These are phyloP conservation scores for Paxillus involutus DNA, from an alignment of 768 basidiomycete species.

Conservation along the genomic window DNA sequence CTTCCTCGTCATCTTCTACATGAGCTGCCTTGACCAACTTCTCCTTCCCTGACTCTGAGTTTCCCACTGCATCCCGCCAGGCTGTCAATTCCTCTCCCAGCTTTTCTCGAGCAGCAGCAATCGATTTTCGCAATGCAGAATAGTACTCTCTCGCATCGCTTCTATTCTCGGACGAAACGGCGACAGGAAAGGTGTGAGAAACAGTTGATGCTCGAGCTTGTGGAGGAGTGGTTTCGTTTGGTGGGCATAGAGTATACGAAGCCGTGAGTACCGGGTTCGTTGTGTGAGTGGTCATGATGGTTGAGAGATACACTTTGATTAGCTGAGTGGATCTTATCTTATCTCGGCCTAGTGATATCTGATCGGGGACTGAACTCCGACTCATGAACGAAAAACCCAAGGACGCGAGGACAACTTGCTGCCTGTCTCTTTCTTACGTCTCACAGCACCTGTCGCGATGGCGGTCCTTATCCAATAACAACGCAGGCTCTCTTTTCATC, in stretches of 20 bases:
- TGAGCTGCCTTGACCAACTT: conserved; percentile 39
- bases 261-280: conserved; percentile 10
- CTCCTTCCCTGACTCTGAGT: conserved; percentile 62
- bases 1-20: conserved; percentile 49
- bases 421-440: background rate
- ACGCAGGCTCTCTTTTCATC: conserved; percentile 38
- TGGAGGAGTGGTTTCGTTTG: conserved; percentile 14
- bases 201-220: conserved; percentile 21
- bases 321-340: conserved; percentile 13
- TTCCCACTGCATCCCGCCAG: conserved; percentile 76
- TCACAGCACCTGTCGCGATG: conserved; percentile 36
- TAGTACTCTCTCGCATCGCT: conserved; percentile 41
- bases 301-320: background rate
- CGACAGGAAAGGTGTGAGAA: conserved; percentile 25
- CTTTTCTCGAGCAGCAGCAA: conserved; percentile 51
- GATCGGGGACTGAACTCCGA: conserved; percentile 13
- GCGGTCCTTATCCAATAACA: conserved; percentile 53
- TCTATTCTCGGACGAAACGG: conserved; percentile 15
- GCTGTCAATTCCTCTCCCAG: conserved; percentile 69
- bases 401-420: background rate
- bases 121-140: conserved; percentile 42
- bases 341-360: conserved; percentile 9
- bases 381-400: conserved; percentile 1
- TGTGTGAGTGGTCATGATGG: conserved; percentile 15
- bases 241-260: conserved; percentile 23